Conservation (phyloP, 306 rosid genomes). For the Inga laurina region DNA sequence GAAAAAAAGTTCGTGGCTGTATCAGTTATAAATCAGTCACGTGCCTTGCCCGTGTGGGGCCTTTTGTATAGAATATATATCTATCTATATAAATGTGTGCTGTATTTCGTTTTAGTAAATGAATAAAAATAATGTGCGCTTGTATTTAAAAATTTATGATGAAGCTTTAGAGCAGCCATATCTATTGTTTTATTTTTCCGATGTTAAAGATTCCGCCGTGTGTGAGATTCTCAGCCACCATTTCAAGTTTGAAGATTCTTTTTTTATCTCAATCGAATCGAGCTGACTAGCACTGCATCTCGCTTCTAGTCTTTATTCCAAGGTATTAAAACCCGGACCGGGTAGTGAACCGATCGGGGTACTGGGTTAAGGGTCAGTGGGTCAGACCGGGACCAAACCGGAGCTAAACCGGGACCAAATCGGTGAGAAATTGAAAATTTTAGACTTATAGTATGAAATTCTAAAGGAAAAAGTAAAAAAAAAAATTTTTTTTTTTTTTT, state of each 20-base stretch:
- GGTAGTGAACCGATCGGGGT: no score
- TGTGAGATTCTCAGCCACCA: slow-evolving; percentile 9
- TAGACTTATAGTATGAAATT: no score
- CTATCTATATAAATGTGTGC: background rate
- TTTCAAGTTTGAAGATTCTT: slow-evolving; percentile 17
- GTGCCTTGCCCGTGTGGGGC: background rate
- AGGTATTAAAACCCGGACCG: no score
- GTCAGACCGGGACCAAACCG: no score
- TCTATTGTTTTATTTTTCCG: background rate
- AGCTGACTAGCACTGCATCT: background rate
- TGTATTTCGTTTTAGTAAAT: slow-evolving; percentile 10
- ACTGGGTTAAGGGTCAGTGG: no score
- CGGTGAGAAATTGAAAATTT: no score
- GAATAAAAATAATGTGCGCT: background rate
- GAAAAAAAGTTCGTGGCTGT: background rate
- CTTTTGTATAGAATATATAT: background rate
- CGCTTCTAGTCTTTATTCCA: background rate
- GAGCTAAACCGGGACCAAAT: no score
- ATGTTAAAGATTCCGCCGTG: background rate
- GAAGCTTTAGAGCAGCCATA: background rate
- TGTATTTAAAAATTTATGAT: background rate
- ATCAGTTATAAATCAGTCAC: slow-evolving; percentile 17
- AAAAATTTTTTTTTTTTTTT: no score
- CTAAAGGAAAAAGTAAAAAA: no score
- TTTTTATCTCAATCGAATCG: background rate